Percentiles rank a stretch among this genome's conserved stretches.
These are phyloP conservation scores for Triticum urartu DNA, from an alignment of 176 grass and related monocot species.

Conservation along the genomic window DNA sequence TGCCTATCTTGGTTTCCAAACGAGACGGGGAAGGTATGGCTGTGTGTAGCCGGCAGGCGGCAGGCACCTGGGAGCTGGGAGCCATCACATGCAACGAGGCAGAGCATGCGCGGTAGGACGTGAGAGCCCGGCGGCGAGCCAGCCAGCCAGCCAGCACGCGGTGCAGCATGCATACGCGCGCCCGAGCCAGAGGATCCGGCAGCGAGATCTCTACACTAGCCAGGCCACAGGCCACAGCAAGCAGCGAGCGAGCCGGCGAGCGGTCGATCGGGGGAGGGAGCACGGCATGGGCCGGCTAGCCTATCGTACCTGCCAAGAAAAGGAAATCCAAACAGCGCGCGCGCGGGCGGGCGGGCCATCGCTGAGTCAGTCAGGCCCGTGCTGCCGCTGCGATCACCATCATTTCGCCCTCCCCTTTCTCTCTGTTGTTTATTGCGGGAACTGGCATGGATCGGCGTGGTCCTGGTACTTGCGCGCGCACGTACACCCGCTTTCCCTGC, in stretches of 20 bases:
- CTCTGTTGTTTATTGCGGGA: constrained; percentile 28
- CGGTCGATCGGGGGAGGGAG: not conserved
- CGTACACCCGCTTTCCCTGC: constrained; percentile 21
- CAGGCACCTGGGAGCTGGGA: not conserved
- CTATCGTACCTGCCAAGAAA: constrained; percentile 38
- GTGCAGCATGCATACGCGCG: not conserved
- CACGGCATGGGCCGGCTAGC: not conserved
- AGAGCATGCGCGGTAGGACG: not conserved
- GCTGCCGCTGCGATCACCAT: not conserved
- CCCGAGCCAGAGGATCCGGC: not conserved
- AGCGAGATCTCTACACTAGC: not conserved
- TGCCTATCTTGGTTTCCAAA: not conserved
- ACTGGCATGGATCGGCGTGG: constrained; percentile 13
- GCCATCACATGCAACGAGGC: not conserved
- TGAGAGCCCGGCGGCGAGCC: not conserved
- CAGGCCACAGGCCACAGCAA: not conserved
- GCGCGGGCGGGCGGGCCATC: not conserved
- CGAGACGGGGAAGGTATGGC: not conserved
- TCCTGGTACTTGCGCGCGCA: constrained; percentile 41
- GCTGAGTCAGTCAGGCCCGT: constrained; percentile 23
- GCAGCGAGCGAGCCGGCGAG: not conserved
- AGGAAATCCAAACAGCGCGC: not conserved
- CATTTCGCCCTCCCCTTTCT: not conserved
- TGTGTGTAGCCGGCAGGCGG: not conserved
- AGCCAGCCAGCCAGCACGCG: not conserved